Evolutionary conservation across 495 filamentous ascomycete genomes (phyloP), one percentile per base, ranked within the genome.

Genomic region (Aspergillus carlsbadensis): DNA sequence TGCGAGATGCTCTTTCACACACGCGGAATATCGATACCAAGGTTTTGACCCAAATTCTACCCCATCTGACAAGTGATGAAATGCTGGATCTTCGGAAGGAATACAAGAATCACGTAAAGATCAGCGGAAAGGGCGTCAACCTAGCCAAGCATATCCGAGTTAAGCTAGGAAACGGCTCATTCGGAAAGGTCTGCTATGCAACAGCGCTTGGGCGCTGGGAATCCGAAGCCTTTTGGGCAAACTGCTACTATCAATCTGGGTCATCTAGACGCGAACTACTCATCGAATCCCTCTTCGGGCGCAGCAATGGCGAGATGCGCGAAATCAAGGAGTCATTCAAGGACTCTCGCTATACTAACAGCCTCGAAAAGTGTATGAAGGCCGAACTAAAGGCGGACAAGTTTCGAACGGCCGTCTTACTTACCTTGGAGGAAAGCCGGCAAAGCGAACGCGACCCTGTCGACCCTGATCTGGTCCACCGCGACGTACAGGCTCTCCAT

Each of bases 201-300:
- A 91, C 89, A 6, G 93, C 94, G 10, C 83, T 98, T 0, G 94
- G 95, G 2, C 79, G 84, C 42, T 98, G 91, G 88, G 94, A 97
- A 75, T 86, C 83, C 49, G 94, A 98, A 69, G 92, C 90, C 1
- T 97, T 94, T 78, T 98, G 94, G 91, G 93, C 95, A 42, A 98
- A 98, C 65, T 96, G 90, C 72, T 98, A 92, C 86, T 98, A 98
- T 74, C 94, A 98, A 67, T 87, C 88, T 34, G 87, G 90, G 58
- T 90, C 88, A 60, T 88, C 84, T 3, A 81, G 91, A 2, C 83
- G 91, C 17, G 91, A 98, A 68, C 75, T 98, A 18, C 81, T 98
- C 41, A 97, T 98, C 64, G 94, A 98, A 67, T 83, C 86, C 10
- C 74, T 98, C 13, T 94, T 98, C 81, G 94, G 94, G 0, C 84